Evolutionary conservation across 352 stramenopile species (phyloP).

Genomic region (Blastocystis sp.): DNA sequence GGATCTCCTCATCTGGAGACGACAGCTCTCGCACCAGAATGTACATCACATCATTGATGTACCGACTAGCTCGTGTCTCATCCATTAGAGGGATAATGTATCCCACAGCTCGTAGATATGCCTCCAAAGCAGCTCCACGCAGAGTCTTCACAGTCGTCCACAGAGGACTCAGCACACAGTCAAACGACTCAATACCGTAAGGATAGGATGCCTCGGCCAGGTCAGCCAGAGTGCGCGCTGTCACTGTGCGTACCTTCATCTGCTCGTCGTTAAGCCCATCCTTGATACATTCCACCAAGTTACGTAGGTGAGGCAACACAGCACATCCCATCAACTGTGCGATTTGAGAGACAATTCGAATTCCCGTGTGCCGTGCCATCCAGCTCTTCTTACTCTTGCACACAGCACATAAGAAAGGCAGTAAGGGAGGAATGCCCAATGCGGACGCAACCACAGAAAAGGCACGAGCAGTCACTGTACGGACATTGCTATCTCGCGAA

Average conservation of each 20-base stretch:
- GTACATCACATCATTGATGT: constrained; percentile 95
- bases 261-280: constrained; percentile 92
- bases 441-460: constrained; percentile 98
- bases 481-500: constrained; percentile 94
- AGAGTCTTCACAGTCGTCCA: constrained; percentile 95
- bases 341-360: constrained; percentile 97
- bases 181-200: constrained; percentile 99
- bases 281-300: constrained; percentile 95
- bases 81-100: constrained; percentile 99
- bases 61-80: constrained; percentile 96
- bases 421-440: constrained; percentile 87
- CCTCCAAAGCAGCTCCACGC: constrained; percentile 90
- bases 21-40: constrained; percentile 97
- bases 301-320: constrained; percentile 90
- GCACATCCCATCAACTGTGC: constrained; percentile 94
- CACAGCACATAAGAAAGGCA: constrained; percentile 97
- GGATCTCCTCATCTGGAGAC: constrained; percentile 96
- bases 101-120: constrained; percentile 96
- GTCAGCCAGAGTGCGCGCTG: constrained; percentile 88
- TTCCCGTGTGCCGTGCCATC: constrained; percentile 95
- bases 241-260: constrained; percentile 92
- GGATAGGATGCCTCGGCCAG: constrained; percentile 92
- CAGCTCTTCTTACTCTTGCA: constrained; percentile 94
- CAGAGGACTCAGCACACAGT: constrained; percentile 89
- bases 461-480: constrained; percentile 92